These are phyloP conservation scores for Articulospora tetracladia DNA, from an alignment of 495 filamentous ascomycete genomes.

Conservation along the genomic window DNA sequence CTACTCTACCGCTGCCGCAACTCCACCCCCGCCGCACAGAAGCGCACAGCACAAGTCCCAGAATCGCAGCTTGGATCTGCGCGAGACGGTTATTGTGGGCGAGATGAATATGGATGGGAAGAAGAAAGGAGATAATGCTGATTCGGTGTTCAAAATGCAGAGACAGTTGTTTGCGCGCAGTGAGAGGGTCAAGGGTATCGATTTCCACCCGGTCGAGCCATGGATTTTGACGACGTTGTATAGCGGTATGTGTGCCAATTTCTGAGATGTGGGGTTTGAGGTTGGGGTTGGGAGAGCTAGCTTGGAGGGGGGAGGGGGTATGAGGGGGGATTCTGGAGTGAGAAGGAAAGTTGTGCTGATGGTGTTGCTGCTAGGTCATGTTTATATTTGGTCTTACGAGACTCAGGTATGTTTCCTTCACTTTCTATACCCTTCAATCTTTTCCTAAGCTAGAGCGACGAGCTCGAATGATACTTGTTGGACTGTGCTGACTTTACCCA, in stretches of 20 bases:
- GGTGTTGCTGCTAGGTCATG: slow-evolving; percentile 62
- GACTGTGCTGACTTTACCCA: slow-evolving; percentile 28
- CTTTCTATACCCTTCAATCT: neutral
- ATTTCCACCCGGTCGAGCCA: slow-evolving; percentile 94
- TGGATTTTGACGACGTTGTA: slow-evolving; percentile 97
- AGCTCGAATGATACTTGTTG: neutral
- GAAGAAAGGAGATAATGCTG: too few relatives aligned
- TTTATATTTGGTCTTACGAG: slow-evolving; percentile 99
- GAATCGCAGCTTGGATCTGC: slow-evolving; percentile 11
- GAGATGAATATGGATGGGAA: slow-evolving; percentile 17
- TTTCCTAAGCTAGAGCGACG: neutral
- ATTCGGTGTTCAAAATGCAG: slow-evolving; percentile 38
- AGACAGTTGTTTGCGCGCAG: slow-evolving; percentile 78
- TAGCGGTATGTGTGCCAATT: slow-evolving; percentile 60
- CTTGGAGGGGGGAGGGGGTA: too few relatives aligned
- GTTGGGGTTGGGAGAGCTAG: slow-evolving; percentile 9
- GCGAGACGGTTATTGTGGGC: slow-evolving; percentile 16
- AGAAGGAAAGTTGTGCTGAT: too few relatives aligned
- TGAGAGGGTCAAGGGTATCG: slow-evolving; percentile 95
- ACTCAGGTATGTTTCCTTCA: slow-evolving; percentile 57
- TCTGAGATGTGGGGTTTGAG: neutral
- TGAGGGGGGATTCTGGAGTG: too few relatives aligned
- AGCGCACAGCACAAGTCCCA: neutral
- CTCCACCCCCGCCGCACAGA: neutral
- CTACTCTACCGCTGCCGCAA: neutral